Base-by-base conservation (phyloP, 108 stramenopile species). In the Parmales sp. region DNA sequence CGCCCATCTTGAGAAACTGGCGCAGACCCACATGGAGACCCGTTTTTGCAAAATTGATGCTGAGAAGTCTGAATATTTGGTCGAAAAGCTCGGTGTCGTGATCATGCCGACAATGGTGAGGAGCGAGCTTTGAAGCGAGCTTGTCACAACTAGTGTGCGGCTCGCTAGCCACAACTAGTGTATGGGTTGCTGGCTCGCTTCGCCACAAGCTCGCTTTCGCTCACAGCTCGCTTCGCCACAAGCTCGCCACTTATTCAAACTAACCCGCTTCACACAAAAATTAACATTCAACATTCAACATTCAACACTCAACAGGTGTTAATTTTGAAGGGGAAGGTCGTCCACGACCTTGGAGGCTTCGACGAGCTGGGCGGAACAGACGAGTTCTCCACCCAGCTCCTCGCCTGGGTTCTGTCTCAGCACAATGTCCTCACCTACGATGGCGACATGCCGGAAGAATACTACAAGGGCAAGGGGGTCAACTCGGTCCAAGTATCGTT, bases 31-130 rank as follows among this genome's bases (percentile, higher is more conserved):
- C 82, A 65, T 93, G 20, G 98, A 97, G 76, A 96, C 98, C 18
- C 73, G 81, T 72, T 99, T 99, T 80, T 70, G 92, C 63, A 94
- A 93, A 71, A 85, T 99, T 66, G 87, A 99, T 72, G 96, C 96
- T 6, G 96, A 95, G 72, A 91, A 92, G 63, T 90, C 88, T 50
- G 95, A 95, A 46, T 99, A 86, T 72, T 70, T 99, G 29, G 93
- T 94, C 48, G 96, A 99, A 68, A 82, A 86, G 67, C 72, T 99
- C 39, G 92, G 91, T 0, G 81, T 99, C 72, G 78, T 89, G 36
- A 85, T 96, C 38, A 93, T 99, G 94, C 98, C 98, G 2, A 96
- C 98, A 20, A 76, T 98, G 1, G 83, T n/a, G n/a, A n/a, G n/a
- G n/a, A n/a, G n/a, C n/a, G n/a, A n/a, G n/a, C n/a, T n/a, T n/a